These are phyloP conservation scores for Crithidia bombi DNA, from an alignment of 208 protist species.

Conservation along the genomic window DNA sequence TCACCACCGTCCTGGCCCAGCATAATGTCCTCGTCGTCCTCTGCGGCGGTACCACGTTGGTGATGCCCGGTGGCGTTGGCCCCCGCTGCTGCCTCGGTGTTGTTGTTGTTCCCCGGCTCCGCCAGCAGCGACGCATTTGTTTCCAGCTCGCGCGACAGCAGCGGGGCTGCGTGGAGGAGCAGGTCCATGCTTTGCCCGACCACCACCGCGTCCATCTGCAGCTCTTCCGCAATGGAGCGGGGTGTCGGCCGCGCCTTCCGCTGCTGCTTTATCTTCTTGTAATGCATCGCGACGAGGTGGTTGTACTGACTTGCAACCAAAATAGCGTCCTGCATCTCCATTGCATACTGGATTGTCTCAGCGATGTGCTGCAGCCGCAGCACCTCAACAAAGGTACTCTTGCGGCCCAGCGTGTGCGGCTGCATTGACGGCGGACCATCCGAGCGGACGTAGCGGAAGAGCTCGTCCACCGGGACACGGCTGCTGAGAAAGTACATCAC, in stretches of 20 bases:
- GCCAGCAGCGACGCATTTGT: constrained; percentile 7
- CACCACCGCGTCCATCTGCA: constrained; percentile 22
- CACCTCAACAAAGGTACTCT: constrained; percentile 44
- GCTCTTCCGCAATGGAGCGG: constrained; percentile 7
- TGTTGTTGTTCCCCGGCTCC: constrained; percentile 6
- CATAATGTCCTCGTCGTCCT: constrained; percentile 13
- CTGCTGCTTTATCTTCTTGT: constrained; percentile 16
- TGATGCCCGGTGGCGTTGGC: background rate
- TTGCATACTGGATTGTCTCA: constrained; percentile 47
- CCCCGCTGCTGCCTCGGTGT: no score
- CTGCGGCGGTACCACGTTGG: background rate
- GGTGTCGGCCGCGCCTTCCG: constrained; percentile 9
- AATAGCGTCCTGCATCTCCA: constrained; percentile 50
- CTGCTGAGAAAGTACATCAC: constrained; percentile 37
- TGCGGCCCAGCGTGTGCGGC: constrained; percentile 28
- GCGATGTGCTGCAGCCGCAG: constrained; percentile 47
- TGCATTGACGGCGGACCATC: constrained; percentile 22
- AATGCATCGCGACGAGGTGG: constrained; percentile 21
- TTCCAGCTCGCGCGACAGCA: constrained; percentile 1
- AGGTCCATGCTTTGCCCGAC: constrained; percentile 17
- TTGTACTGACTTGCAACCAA: constrained; percentile 33
- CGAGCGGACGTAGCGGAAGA: constrained; percentile 35
- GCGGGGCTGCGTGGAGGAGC: background rate
- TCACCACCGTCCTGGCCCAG: background rate
- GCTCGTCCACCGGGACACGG: constrained; percentile 27